Evolutionary conservation across 345 rosid species (phyloP).

Genomic region (Psidium guajava): DNA sequence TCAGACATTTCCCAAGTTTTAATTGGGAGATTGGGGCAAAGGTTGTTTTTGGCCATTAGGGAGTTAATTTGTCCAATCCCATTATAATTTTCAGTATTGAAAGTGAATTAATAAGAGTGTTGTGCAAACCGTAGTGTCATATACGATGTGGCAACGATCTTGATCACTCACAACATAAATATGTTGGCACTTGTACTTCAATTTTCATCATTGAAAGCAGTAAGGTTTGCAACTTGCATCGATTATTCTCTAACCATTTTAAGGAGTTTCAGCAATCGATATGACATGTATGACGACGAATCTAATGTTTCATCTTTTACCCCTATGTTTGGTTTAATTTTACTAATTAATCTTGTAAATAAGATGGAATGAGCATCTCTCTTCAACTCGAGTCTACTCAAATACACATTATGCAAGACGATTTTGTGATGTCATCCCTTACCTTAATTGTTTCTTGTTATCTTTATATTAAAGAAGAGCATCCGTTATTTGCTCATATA

Average conservation of each 20-base stretch:
- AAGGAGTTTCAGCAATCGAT: neutral
- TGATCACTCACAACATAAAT: no score
- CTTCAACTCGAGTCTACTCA: neutral
- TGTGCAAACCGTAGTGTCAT: neutral
- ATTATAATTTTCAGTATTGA: neutral
- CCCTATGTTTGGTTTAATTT: neutral
- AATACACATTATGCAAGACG: neutral
- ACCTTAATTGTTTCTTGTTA: no score
- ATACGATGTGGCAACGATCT: neutral
- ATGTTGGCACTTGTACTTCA: no score
- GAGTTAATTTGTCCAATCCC: neutral
- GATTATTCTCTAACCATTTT: no score
- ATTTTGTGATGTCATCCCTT: no score
- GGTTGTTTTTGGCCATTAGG: neutral
- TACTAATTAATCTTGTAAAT: neutral
- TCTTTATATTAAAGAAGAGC: no score
- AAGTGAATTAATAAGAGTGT: neutral
- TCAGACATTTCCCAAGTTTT: no score
- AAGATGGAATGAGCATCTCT: neutral
- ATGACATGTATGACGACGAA: neutral
- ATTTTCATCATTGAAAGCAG: no score
- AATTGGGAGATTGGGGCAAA: no score
- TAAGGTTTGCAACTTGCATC: no score
- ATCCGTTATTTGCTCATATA: no score
- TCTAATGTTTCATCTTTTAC: neutral